Conservation (phyloP, 176 grass and related monocot genomes). For the Bothriochloa decipiens region DNA sequence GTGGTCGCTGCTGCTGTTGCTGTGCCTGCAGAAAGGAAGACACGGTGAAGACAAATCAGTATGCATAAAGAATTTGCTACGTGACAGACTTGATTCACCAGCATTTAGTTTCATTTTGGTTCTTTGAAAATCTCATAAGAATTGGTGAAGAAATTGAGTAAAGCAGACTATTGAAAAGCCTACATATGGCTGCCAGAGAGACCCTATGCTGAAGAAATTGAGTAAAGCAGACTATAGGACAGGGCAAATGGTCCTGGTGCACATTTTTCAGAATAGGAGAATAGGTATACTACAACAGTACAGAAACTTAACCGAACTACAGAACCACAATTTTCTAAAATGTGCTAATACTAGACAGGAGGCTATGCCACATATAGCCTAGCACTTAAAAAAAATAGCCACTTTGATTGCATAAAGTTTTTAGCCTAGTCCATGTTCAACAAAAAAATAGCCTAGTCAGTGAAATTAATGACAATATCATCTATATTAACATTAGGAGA, state of each 20-base stretch:
- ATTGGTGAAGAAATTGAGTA: not conserved
- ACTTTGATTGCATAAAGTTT: conserved; percentile 13
- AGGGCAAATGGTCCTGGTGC: not conserved
- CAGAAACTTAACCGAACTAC: not conserved
- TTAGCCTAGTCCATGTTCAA: not conserved
- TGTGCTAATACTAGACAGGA: not conserved
- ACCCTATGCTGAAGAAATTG: not conserved
- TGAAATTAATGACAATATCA: not conserved
- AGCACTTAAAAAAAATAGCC: not conserved
- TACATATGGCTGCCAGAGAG: not conserved
- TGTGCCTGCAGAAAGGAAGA: conserved; percentile 46
- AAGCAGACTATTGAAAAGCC: not conserved
- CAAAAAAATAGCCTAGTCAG: not conserved
- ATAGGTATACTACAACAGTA: not conserved
- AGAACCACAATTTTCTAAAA: not conserved
- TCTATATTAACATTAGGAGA: not conserved
- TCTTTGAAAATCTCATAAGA: not conserved
- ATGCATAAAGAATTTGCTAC: not conserved
- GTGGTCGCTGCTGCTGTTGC: conserved; percentile 52
- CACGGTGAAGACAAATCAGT: not conserved
- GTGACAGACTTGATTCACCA: conserved; percentile 14
- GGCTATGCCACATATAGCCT: not conserved
- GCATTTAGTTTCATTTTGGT: not conserved
- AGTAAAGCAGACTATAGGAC: not conserved
- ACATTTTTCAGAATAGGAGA: not conserved